Evolutionary conservation across 306 rosid genomes (phyloP).

Genomic region (Pyrus betulifolia): DNA sequence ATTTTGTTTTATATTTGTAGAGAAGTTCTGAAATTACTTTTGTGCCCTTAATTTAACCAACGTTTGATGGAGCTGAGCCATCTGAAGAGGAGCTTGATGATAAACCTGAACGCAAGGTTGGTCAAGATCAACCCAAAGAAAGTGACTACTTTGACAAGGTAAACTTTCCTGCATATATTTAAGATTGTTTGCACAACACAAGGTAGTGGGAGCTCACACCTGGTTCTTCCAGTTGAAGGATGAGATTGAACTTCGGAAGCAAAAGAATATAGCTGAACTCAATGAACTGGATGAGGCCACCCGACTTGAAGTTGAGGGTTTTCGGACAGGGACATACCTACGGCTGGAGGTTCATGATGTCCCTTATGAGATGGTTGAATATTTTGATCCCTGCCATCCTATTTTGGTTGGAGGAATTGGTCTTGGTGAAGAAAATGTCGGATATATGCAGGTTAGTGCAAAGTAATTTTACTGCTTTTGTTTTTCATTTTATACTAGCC

Average conservation of each 20-base stretch:
- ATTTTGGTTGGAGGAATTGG: constrained; percentile 87
- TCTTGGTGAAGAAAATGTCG: constrained; percentile 81
- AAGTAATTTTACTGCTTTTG: neutral
- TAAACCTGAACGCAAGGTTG: constrained; percentile 35
- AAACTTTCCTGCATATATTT: constrained; percentile 7
- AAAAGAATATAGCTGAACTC: constrained; percentile 79
- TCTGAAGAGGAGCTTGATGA: constrained; percentile 47
- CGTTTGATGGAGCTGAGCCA: constrained; percentile 46
- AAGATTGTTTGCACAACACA: neutral
- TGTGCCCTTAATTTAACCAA: constrained; percentile 63
- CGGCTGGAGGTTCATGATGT: constrained; percentile 85
- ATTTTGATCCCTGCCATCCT: constrained; percentile 84
- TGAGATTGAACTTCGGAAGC: constrained; percentile 71
- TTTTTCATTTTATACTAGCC: neutral
- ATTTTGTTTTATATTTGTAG: neutral
- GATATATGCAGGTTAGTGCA: constrained; percentile 81
- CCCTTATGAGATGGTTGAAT: constrained; percentile 80
- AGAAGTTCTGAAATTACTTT: constrained; percentile 8
- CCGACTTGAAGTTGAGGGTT: constrained; percentile 75
- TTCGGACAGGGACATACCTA: constrained; percentile 72
- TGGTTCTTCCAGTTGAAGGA: constrained; percentile 65
- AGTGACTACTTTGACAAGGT: constrained; percentile 78
- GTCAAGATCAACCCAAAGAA: constrained; percentile 42
- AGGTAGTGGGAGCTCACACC: constrained; percentile 7
- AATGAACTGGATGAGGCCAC: constrained; percentile 77